Percentiles rank a stretch among this genome's conserved stretches.
These are phyloP conservation scores for Leccinum uliginosum DNA, from an alignment of 768 basidiomycete genomes.

Conservation along the genomic window DNA sequence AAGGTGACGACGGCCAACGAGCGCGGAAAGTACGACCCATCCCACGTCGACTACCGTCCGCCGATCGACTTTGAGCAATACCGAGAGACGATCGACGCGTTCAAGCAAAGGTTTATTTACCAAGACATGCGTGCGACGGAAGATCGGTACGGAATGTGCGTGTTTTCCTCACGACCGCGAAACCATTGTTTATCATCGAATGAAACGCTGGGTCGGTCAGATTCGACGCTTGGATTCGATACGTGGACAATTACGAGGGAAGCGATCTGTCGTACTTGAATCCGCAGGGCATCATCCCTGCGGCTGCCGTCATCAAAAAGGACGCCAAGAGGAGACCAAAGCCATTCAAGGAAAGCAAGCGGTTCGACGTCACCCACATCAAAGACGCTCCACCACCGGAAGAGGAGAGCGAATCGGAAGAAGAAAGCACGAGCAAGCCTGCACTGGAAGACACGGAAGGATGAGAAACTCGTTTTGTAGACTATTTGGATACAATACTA, in stretches of 20 bases:
- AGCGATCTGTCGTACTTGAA: constrained; percentile 78
- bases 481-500: constrained; percentile 5
- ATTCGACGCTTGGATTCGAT: constrained; percentile 82
- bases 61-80: constrained; percentile 69
- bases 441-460: constrained; percentile 53
- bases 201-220: constrained; percentile 31
- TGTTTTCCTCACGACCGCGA: constrained; percentile 7
- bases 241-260: constrained; percentile 71
- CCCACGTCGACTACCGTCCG: constrained; percentile 61
- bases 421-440: constrained; percentile 37
- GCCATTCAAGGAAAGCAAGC: constrained; percentile 64
- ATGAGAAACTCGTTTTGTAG: neutral
- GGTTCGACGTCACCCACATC: constrained; percentile 58
- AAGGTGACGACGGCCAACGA: constrained; percentile 43
- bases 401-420: constrained; percentile 43
- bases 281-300: constrained; percentile 70
- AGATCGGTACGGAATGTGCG: constrained; percentile 71
- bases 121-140: constrained; percentile 83
- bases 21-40: constrained; percentile 40
- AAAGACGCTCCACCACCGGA: constrained; percentile 26
- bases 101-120: constrained; percentile 87
- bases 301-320: constrained; percentile 60
- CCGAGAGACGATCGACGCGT: constrained; percentile 63
- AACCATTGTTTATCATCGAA: neutral
- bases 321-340: constrained; percentile 48